Evolutionary conservation across 495 filamentous ascomycete genomes (phyloP).

Genomic region (Aspergillus panamensis): DNA sequence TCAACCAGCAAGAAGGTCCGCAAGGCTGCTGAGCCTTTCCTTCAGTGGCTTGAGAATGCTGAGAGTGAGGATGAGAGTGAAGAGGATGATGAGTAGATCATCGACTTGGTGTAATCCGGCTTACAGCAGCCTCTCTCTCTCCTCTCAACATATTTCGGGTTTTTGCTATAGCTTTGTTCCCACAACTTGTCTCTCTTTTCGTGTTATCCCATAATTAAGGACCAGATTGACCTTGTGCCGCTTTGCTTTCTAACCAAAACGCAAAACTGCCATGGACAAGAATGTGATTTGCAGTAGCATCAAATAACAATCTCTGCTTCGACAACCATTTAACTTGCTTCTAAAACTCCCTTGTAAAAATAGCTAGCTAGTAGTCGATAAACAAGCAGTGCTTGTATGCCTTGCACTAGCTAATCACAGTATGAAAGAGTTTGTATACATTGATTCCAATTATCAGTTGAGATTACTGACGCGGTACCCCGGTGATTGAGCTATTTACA

Average conservation of each 20-base stretch:
- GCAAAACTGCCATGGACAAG: constrained; percentile 2
- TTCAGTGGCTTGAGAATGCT: constrained; percentile 88
- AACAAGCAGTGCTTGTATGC: no score
- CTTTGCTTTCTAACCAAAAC: constrained; percentile 2
- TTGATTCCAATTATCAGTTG: no score
- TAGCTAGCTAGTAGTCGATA: no score
- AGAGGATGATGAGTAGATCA: constrained; percentile 50
- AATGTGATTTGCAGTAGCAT: not conserved
- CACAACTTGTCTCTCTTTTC: constrained; percentile 16
- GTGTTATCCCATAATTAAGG: not conserved
- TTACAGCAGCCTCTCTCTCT: not conserved
- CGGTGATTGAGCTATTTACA: no score
- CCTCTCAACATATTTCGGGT: constrained; percentile 1
- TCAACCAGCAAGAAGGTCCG: constrained; percentile 90
- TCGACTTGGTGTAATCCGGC: not conserved
- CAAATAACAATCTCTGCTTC: constrained; percentile 10
- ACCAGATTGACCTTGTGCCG: constrained; percentile 3
- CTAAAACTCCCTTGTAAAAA: no score
- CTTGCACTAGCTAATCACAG: no score
- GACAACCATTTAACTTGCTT: not conserved
- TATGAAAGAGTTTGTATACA: no score
- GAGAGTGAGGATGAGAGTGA: constrained; percentile 81
- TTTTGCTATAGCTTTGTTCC: constrained; percentile 6
- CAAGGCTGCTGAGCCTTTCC: constrained; percentile 89
- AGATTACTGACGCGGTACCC: no score